Base-by-base conservation (phyloP, 1,139 yeast genomes). In the Candida albicans region DNA sequence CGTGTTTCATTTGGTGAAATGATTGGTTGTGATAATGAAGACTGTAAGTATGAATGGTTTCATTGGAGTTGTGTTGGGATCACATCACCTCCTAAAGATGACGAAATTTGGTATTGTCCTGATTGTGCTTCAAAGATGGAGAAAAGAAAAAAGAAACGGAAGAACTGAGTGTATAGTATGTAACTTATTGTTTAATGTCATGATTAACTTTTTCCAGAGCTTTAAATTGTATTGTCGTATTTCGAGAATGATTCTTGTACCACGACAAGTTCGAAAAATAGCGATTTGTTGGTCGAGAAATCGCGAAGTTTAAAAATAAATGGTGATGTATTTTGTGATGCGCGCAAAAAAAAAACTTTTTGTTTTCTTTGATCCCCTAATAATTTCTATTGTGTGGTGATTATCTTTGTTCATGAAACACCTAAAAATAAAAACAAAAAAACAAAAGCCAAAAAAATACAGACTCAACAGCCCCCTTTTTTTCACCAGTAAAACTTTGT, bases 1-100 rank as follows among this genome's bases (percentile, higher is more conserved):
- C 80, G 88, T 50, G 90, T 86, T 0, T 86, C 95, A 1, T 87
- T 84, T 66, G 96, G 96, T 10, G 88, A 87, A 52, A 89, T 89
- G 96, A 83, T 89, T 63, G 96, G 95, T 0, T 89, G 96, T 62
- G 96, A 89, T 60, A 86, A 86, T 56, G 82, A 80, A 14, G 82
- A 82, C 52, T 89, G 96, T 68, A 79, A 82, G 51, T 82, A 73
- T 56, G 96, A 88, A 61, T 89, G 96, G 96, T 89, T 88, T 62
- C 93, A 85, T 61, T 84, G 87, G 73, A 72, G 77, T 46, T 89
- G 96, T 69, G 95, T 89, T 40, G 95, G 96, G 1, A 75, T 89
- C 41, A 75, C 78, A 8, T 74, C 78, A 30, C 87, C 87, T 2
- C 90, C 91, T 0, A 79, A 77, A 54, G 87, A 82, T 40, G 78